Percentiles rank a stretch among this genome's conserved stretches.
phyloP scores from a whole-genome alignment of 2,329 filamentous ascomycete species.

The Pestalotiopsis sp. region DNA sequence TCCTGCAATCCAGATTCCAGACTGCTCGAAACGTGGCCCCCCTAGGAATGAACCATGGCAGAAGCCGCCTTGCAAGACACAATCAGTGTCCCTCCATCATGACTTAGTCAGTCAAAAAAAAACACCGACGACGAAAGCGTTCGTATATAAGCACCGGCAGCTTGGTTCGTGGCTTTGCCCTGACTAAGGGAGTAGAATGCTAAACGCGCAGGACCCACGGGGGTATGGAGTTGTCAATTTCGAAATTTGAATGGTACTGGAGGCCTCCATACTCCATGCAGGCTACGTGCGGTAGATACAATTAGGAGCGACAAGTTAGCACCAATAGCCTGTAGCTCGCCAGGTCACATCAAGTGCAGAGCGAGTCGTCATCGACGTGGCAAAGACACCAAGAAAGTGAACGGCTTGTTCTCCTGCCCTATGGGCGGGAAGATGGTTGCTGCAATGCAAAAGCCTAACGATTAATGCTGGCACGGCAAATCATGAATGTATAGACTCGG shows the following conservation, averaged over 20 bases:
- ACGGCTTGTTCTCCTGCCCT: too few relatives aligned
- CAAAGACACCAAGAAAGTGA: not conserved
- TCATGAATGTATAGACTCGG: too few relatives aligned
- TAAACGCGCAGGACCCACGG: not conserved
- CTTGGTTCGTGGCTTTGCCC: not conserved
- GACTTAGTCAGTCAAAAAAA: not conserved
- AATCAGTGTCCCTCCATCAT: not conserved
- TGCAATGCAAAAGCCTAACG: too few relatives aligned
- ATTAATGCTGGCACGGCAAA: too few relatives aligned
- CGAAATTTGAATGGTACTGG: not conserved
- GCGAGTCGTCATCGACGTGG: not conserved
- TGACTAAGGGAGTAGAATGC: not conserved
- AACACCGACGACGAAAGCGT: not conserved
- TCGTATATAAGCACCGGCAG: not conserved
- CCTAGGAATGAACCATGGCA: too few relatives aligned
- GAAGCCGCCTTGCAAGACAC: not conserved
- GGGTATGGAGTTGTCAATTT: not conserved
- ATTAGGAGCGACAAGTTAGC: not conserved
- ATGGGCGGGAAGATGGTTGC: too few relatives aligned
- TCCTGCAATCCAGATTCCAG: too few relatives aligned
- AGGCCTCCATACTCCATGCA: not conserved
- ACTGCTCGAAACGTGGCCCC: too few relatives aligned
- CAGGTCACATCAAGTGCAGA: not conserved
- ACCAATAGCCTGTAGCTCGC: not conserved
- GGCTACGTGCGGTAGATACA: too few relatives aligned